Conservation (phyloP, 2,329 filamentous ascomycete genomes). For the Neopestalotiopsis rosae region DNA sequence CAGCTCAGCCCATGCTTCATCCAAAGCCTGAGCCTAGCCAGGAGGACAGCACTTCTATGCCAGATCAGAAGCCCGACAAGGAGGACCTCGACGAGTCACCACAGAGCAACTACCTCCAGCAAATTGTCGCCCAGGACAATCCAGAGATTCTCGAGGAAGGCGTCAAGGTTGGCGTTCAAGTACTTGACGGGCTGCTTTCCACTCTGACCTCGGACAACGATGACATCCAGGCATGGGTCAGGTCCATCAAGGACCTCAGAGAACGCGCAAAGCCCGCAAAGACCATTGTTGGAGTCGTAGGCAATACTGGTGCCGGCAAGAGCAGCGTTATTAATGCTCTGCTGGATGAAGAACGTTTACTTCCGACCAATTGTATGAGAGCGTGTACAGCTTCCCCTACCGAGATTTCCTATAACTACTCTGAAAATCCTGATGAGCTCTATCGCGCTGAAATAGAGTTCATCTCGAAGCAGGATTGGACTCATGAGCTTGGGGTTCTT, state of each 20-base stretch:
- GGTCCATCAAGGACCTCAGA: constrained; percentile 10
- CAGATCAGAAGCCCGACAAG: not conserved
- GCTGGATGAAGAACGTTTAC: constrained; percentile 36
- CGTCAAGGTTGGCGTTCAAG: not conserved
- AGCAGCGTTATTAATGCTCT: constrained; percentile 31
- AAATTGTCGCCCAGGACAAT: not conserved
- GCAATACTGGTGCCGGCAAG: constrained; percentile 29
- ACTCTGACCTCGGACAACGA: constrained; percentile 6
- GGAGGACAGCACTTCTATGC: not conserved
- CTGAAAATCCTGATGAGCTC: constrained; percentile 26
- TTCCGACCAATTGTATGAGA: constrained; percentile 45
- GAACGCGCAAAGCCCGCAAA: not conserved
- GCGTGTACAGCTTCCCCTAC: constrained; percentile 35
- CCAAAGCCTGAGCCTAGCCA: not conserved
- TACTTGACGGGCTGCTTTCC: not conserved
- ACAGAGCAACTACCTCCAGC: not conserved
- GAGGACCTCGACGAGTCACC: not conserved
- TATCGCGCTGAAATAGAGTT: constrained; percentile 35
- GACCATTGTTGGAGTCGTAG: constrained; percentile 26
- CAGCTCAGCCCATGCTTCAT: not conserved
- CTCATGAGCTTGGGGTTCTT: constrained; percentile 28
- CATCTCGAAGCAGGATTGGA: constrained; percentile 31
- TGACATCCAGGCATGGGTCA: not conserved
- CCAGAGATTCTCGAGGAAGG: not conserved
- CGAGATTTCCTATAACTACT: constrained; percentile 35